Base-by-base conservation (phyloP, 441 rosid species). In the Viola pubescens region DNA sequence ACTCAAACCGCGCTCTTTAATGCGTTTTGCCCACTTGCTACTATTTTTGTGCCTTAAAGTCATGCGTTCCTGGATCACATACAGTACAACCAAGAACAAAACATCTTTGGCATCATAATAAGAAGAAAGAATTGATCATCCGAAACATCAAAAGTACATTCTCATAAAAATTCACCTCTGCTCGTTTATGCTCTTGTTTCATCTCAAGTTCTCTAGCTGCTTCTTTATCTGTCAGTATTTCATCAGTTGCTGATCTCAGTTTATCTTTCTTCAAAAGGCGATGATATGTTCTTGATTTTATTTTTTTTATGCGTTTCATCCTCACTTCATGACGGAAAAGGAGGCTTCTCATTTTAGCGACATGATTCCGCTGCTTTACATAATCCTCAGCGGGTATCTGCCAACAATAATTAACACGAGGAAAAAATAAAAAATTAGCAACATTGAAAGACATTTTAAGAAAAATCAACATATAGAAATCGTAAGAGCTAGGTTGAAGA, bases 251-350 rank as follows among this genome's bases (percentile, higher is more conserved):
- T 13, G 75, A 69, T 67, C 80, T 91, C 46, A 56, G 50, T 69
- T 67, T 81, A 69, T 86, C 94, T 75, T 83, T 89, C 69, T 83
- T 88, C 74, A 73, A 68, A 56, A 87, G 68, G 11, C 92, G 92
- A 62, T 78, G 95, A 70, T 78, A 89, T 52, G 94, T 79, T 79
- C 85, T 94, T n/a, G 97, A 89, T 79, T 94, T 88, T n/a, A 92
- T 92, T 72, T 86, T 92, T 77, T 88, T 92, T 14, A 89, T 63
- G 37, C 84, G 87, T 75, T 89, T 89, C 68, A 78, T 74, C 78
- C 89, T 92, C 69, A 82, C 47, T 68, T 92, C 98, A 61, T 92
- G 92, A 19, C 82, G 91, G 70, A 88, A 92, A 67, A 94, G 92
- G 61, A 92, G 83, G 70, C 81, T 79, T 67, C 96, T 87, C 88